phyloP scores from a whole-genome alignment of 2,329 filamentous ascomycete species.

The Dothistroma septosporum region DNA sequence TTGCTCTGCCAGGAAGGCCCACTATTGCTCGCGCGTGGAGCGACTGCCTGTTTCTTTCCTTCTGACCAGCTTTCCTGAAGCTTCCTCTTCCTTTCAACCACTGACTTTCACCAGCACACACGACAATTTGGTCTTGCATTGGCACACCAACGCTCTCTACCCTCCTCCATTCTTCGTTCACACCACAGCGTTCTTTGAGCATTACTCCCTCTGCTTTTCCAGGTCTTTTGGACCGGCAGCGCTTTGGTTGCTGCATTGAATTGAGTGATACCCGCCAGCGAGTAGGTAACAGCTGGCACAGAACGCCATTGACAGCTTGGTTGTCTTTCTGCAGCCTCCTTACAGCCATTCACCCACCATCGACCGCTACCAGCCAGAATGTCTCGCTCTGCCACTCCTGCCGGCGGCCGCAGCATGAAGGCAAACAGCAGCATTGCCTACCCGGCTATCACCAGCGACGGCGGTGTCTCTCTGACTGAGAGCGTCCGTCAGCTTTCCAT shows the following conservation, averaged over 20 bases:
- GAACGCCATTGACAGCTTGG: background rate
- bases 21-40: background rate
- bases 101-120: background rate
- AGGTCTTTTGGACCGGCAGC: background rate
- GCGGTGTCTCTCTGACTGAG: background rate
- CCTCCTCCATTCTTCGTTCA: background rate
- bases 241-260: background rate
- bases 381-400: background rate
- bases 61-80: background rate
- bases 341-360: background rate
- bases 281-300: background rate
- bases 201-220: background rate
- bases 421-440: background rate
- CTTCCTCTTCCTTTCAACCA: background rate
- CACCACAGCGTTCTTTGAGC: constrained; percentile 1
- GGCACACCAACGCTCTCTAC: background rate
- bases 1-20: background rate
- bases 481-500: background rate
- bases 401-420: background rate
- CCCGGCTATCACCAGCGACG: background rate
- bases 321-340: background rate
- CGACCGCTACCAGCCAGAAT: background rate
- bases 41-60: background rate
- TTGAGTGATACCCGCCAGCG: constrained; percentile 1
- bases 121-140: background rate